Percentiles rank a stretch among this genome's conserved stretches.
These are phyloP conservation scores for Elongisporangium prolatum DNA, from an alignment of 352 stramenopile genomes.

Conservation along the genomic window DNA sequence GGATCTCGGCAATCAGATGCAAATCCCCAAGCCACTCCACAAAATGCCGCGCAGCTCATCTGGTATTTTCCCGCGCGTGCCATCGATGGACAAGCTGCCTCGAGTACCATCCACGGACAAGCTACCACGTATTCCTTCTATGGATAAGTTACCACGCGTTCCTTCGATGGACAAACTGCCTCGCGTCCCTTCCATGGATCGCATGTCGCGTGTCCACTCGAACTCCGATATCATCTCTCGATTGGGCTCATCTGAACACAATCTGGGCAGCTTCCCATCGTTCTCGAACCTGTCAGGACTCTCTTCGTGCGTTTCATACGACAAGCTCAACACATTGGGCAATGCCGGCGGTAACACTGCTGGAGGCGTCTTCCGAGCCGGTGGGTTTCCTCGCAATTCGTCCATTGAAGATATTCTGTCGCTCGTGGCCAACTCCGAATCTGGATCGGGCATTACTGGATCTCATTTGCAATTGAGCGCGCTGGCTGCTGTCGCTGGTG, in stretches of 20 bases:
- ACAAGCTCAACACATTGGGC: slow-evolving; percentile 62
- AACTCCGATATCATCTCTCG: slow-evolving; percentile 71
- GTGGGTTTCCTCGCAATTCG: slow-evolving; percentile 70
- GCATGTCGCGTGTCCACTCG: slow-evolving; percentile 37
- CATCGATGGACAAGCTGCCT: slow-evolving; percentile 56
- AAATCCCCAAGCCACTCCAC: slow-evolving; percentile 67
- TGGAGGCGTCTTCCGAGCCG: neutral
- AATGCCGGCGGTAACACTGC: neutral
- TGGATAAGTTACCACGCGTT: slow-evolving; percentile 63
- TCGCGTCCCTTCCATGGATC: slow-evolving; percentile 43
- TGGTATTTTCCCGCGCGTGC: slow-evolving; percentile 73
- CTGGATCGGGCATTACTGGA: slow-evolving; percentile 35
- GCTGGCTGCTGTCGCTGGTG: slow-evolving; percentile 53
- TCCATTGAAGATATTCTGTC: slow-evolving; percentile 87
- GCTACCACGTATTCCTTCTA: slow-evolving; percentile 41
- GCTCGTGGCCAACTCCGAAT: slow-evolving; percentile 73
- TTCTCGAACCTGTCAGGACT: slow-evolving; percentile 69
- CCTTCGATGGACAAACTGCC: slow-evolving; percentile 69
- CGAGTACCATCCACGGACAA: slow-evolving; percentile 51
- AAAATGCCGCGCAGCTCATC: slow-evolving; percentile 80
- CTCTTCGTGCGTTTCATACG: slow-evolving; percentile 65
- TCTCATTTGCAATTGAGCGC: slow-evolving; percentile 67
- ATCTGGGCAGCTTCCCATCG: slow-evolving; percentile 67
- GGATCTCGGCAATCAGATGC: slow-evolving; percentile 53
- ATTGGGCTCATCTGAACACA: slow-evolving; percentile 55